Conservation (phyloP, 202 grass and related monocot genomes). For the Zizania palustris region DNA sequence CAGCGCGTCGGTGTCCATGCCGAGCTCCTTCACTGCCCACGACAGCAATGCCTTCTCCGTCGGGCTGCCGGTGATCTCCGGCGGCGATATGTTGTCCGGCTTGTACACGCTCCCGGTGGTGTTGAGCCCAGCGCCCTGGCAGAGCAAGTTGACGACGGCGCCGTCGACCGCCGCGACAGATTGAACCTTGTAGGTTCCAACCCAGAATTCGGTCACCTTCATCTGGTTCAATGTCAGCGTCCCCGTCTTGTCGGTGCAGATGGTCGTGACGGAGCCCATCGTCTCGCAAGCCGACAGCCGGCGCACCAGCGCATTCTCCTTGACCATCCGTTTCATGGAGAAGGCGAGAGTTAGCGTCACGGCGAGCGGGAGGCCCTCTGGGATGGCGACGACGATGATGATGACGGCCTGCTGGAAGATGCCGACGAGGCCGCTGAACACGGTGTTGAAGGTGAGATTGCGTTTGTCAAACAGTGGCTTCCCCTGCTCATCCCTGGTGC, state of each 20-base stretch:
- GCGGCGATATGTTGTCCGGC: constrained; percentile 39
- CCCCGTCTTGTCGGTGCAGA: constrained; percentile 88
- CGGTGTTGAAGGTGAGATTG: constrained; percentile 23
- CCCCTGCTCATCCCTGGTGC: constrained; percentile 65
- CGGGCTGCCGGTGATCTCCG: constrained; percentile 70
- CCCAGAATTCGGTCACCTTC: constrained; percentile 76
- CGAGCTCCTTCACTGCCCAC: constrained; percentile 57
- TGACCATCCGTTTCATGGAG: constrained; percentile 97
- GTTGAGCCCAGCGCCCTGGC: constrained; percentile 68
- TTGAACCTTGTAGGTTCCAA: constrained; percentile 18
- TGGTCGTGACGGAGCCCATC: constrained; percentile 77
- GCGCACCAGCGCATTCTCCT: constrained; percentile 74
- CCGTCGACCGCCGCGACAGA: neutral
- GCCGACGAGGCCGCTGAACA: constrained; percentile 57
- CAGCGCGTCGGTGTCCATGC: constrained; percentile 50
- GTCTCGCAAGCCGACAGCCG: constrained; percentile 84
- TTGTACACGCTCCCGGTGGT: constrained; percentile 70
- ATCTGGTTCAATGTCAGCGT: constrained; percentile 83
- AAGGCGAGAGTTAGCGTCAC: constrained; percentile 81
- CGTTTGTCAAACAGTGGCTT: constrained; percentile 43
- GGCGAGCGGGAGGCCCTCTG: constrained; percentile 74
- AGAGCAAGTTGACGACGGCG: constrained; percentile 37
- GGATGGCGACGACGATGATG: constrained; percentile 89
- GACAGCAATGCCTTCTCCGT: constrained; percentile 88
- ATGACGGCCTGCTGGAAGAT: constrained; percentile 81